Evolutionary conservation across 2,329 filamentous ascomycete species (phyloP), one percentile per base, ranked within the genome.

Genomic region (Hypoxylon rubiginosum): DNA sequence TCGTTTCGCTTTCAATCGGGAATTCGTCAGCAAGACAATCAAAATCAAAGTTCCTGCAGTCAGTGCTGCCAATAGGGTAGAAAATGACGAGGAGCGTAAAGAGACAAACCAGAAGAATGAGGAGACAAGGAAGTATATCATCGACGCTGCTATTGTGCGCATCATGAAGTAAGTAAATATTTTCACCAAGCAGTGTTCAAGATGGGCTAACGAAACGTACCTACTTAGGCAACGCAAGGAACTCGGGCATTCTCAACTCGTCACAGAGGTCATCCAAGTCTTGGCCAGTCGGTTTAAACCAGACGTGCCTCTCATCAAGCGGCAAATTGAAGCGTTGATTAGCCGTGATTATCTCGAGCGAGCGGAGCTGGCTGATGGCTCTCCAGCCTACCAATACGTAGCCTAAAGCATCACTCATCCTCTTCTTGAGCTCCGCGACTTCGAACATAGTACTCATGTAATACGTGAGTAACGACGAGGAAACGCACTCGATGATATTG

Each of bases 21-120:
- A 88, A 13, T 98, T 97, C 80, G 84, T 88, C 51, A 94, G 92
- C 80, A 94, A 93, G 76, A 90, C 92, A 53, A 86, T 96, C 74
- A 93, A 92, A 78, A 93, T 97, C 80, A 97, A 97, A 79, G 92
- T 96, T 19, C 93, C 93, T 21, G 91, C 96, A 4, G 91, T 97
- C 71, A 92, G 88, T 53, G 88, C 90, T 0, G 87, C 90, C 17
- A 97, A 93, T 77, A 96, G 93, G 80, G 92, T 97, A 0, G 95
- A 98, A 80, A 93, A 88, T 56, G 82, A 87, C 69, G 83, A 87
- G 2, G 89, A 91, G 78, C 82, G 89, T 51, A 89, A 88, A 78
- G 88, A 88, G 55, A 95, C 92, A 0, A 90, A 94, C 77, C 87
- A 90, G 73, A 92, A 91, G 83, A 93, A 92, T 70, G 88, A 92